phyloP scores from a whole-genome alignment of 768 basidiomycete species.

The Russula compacta region DNA sequence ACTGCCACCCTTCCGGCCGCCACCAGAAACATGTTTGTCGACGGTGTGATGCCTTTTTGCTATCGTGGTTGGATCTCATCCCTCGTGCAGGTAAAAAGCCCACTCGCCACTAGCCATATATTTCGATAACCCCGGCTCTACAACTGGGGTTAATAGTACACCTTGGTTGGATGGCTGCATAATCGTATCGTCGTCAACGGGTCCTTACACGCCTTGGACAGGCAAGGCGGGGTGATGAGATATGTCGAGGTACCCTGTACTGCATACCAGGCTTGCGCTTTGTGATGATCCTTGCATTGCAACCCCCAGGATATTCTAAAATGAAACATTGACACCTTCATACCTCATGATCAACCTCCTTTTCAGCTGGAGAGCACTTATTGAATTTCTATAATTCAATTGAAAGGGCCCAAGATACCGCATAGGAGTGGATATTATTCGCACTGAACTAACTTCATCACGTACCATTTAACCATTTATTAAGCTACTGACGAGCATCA shows the following conservation, averaged over 20 bases:
- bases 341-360: too few species aligned
- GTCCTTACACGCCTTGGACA: too few species aligned
- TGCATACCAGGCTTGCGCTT: not conserved
- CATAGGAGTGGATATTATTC: not conserved
- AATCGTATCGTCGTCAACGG: too few species aligned
- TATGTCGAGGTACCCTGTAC: not conserved
- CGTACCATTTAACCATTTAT: not conserved
- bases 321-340: too few species aligned
- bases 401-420: not conserved
- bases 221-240: not conserved
- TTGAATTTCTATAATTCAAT: not conserved
- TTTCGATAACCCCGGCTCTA: not conserved
- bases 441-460: too few species aligned
- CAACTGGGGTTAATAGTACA: not conserved
- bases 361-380: too few species aligned
- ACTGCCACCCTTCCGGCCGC: slow-evolving; percentile 80
- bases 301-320: not conserved
- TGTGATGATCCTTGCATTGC: not conserved
- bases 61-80: not conserved
- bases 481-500: too few species aligned
- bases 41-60: slow-evolving; percentile 43
- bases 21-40: slow-evolving; percentile 96
- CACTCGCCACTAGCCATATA: slow-evolving; percentile 33
- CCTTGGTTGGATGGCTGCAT: not conserved
- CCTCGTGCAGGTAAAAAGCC: slow-evolving; percentile 38